These are phyloP conservation scores for Plasmodium gonderi DNA, from an alignment of 169 alveolate genomes.

Conservation along the genomic window DNA sequence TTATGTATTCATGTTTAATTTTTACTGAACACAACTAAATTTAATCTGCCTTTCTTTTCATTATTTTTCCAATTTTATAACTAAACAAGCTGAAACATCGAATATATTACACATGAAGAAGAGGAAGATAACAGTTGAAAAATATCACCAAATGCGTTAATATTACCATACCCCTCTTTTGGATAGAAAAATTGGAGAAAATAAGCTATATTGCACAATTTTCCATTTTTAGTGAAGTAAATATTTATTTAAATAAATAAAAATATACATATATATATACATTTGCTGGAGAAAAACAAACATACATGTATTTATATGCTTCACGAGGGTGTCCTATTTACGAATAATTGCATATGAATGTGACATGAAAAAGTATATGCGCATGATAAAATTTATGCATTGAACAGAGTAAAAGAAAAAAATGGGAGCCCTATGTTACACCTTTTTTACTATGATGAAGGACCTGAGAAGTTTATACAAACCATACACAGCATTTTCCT, in stretches of 20 bases:
- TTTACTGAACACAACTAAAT: neutral
- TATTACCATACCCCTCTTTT: no score
- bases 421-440: slow-evolving; percentile 62
- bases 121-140: no score
- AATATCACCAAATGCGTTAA: no score
- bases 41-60: neutral
- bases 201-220: no score
- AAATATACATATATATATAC: neutral
- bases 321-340: no score
- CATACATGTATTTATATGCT: neutral
- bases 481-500: slow-evolving; percentile 74
- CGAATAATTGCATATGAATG: no score
- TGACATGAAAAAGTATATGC: neutral
- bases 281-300: neutral
- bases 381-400: neutral
- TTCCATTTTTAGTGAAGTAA: neutral
- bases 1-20: no score
- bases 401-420: neutral
- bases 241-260: neutral
- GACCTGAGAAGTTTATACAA: slow-evolving; percentile 66
- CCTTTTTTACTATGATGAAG: slow-evolving; percentile 41
- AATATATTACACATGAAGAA: no score
- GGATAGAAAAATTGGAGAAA: no score
- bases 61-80: neutral
- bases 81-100: no score